Percentiles rank a stretch among this genome's conserved stretches.
phyloP scores from a whole-genome alignment of 345 rosid species.

The Psidium guajava region DNA sequence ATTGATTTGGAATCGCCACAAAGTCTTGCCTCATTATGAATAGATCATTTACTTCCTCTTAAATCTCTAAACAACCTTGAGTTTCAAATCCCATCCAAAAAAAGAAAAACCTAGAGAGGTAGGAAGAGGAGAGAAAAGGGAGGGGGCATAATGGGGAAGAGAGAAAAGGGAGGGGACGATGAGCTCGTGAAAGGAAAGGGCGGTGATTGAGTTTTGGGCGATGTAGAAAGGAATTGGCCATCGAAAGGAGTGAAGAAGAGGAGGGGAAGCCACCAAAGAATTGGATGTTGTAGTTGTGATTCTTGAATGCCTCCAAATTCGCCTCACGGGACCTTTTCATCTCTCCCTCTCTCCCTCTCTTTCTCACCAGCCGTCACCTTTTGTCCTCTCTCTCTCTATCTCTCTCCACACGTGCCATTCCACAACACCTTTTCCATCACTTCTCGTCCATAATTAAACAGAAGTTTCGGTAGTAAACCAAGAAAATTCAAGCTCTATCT shows the following conservation, averaged over 20 bases:
- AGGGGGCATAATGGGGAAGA: neutral
- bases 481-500: neutral
- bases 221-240: neutral
- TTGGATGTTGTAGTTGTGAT: neutral
- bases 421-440: neutral
- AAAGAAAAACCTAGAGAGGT: neutral
- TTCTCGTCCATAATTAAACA: neutral
- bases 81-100: neutral
- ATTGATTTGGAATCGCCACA: neutral
- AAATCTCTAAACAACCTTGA: neutral
- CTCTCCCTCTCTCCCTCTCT: neutral
- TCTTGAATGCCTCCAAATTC: neutral
- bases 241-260: neutral
- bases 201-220: neutral
- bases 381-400: neutral
- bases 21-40: neutral
- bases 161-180: neutral
- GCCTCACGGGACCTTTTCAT: neutral
- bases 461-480: neutral
- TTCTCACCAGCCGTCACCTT: neutral
- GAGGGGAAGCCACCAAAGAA: neutral
- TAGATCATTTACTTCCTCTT: neutral
- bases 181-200: neutral
- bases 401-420: neutral
- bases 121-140: neutral